These are phyloP conservation scores for Tylopilus felleus DNA, from an alignment of 768 basidiomycete genomes.

Conservation along the genomic window DNA sequence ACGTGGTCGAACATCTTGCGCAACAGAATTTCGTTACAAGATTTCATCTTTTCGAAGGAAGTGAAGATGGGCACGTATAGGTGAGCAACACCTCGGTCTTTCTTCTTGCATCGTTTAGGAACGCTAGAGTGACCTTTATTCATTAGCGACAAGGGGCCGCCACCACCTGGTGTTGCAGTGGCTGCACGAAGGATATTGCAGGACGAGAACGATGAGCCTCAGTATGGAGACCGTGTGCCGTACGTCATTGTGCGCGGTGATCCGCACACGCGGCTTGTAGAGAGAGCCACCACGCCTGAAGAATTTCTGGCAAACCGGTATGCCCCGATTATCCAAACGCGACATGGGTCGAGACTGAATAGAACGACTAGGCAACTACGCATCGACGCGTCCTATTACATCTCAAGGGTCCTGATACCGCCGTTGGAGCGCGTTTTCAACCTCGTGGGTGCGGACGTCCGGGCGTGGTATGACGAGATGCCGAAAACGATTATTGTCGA, in stretches of 20 bases:
- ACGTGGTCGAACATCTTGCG: conserved; percentile 86
- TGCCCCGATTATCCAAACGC: conserved; percentile 11
- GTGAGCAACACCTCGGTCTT: conserved; percentile 34
- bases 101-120: neutral
- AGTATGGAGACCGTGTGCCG: conserved; percentile 91
- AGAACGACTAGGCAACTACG: conserved; percentile 49
- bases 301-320: conserved; percentile 66
- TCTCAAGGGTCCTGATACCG: conserved; percentile 80
- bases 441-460: conserved; percentile 34
- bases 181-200: conserved; percentile 70
- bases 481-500: conserved; percentile 27
- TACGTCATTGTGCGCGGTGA: conserved; percentile 79
- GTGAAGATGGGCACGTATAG: conserved; percentile 93
- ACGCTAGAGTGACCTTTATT: neutral
- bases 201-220: conserved; percentile 80
- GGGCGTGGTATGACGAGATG: conserved; percentile 6
- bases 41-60: conserved; percentile 94
- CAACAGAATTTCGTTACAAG: conserved; percentile 78
- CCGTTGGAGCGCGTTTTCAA: conserved; percentile 90
- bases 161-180: conserved; percentile 89
- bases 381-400: conserved; percentile 89
- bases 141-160: conserved; percentile 72
- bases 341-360: neutral
- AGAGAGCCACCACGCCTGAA: conserved; percentile 71
- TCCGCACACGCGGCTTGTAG: conserved; percentile 62